Base-by-base conservation (phyloP, 805 yeast species). In the Sugiyamaella qingdaonensis region DNA sequence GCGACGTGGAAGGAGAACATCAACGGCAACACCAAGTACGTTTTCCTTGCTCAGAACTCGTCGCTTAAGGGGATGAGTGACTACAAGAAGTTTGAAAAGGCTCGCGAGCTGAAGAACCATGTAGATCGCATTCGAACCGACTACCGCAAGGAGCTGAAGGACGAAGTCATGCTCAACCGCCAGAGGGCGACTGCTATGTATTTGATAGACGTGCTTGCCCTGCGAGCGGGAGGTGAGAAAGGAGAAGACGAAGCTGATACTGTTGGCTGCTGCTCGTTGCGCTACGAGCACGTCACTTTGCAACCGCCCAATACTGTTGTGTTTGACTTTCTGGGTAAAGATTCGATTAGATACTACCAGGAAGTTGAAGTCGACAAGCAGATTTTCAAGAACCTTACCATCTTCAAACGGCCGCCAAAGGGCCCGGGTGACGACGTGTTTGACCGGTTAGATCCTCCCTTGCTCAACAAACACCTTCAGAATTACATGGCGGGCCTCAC, bases 201-300 rank as follows among this genome's bases (percentile, higher is more conserved):
- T 69, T 77, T 92, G 46, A 91, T 92, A 64, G 98, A 92, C 73
- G 82, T 85, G 2, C 84, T 92, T 64, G 98, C 98, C 0, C 77
- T 92, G 59, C 87, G 98, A 85, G 97, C 97, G 1, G 97, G 97
- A 67, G 97, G 97, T 62, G 97, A 92, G 69, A 92, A 92, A 68
- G 86, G 92, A 10, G 98, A 92, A 2, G 98, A 92, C 61, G 97
- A 91, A 67, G 98, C 98, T 2, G 98, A 92, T 67, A 92, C 98
- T 1, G 98, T 92, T 44, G 98, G 98, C 44, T 92, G 98, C 71
- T 92, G 98, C 72, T 91, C 97, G 0, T 77, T 92, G 60, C 75
- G 98, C 63, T 91, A 74, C 64, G 98, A 91, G 67, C 98, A 91
- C 69, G 79, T 92, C 43, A 84, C 91, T 0, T 75, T 92, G 54